Conservation (phyloP, 129 eudicot genomes). For the Ambrosia artemisiifolia region DNA sequence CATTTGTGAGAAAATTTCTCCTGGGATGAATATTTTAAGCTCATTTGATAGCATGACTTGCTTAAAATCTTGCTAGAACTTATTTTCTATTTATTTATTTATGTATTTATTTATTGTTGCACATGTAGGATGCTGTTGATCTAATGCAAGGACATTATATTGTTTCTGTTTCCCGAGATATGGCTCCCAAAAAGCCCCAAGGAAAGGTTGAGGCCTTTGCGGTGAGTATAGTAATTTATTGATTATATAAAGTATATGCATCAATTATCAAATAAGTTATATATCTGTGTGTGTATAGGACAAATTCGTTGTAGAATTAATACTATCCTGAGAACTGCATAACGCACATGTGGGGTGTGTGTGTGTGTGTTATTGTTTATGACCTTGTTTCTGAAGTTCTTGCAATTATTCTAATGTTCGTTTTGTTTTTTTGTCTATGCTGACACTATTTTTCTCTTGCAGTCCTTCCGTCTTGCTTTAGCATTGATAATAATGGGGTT, state of each 20-base stretch:
- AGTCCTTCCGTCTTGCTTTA: conserved; percentile 84
- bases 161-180: conserved; percentile 63
- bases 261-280: no score
- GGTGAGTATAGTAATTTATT: conserved; percentile 49
- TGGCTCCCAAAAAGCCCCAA: conserved; percentile 50
- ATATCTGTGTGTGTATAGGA: no score
- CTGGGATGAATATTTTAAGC: neutral
- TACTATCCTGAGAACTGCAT: no score
- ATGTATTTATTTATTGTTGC: conserved; percentile 2
- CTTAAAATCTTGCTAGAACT: neutral
- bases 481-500: conserved; percentile 54
- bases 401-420: neutral
- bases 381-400: neutral
- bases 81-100: neutral
- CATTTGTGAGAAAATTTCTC: neutral
- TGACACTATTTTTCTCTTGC: conserved; percentile 22
- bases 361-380: neutral
- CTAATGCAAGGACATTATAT: conserved; percentile 86
- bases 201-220: conserved; percentile 72
- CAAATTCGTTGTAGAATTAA: no score
- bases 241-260: neutral
- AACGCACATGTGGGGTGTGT: no score
- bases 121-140: conserved; percentile 82
- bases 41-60: conserved; percentile 2
- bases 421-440: conserved; percentile 16